Percentiles rank a stretch among this genome's conserved stretches.
Conservation (phyloP, 148 eudicot species). For the Simmondsia chinensis region DNA sequence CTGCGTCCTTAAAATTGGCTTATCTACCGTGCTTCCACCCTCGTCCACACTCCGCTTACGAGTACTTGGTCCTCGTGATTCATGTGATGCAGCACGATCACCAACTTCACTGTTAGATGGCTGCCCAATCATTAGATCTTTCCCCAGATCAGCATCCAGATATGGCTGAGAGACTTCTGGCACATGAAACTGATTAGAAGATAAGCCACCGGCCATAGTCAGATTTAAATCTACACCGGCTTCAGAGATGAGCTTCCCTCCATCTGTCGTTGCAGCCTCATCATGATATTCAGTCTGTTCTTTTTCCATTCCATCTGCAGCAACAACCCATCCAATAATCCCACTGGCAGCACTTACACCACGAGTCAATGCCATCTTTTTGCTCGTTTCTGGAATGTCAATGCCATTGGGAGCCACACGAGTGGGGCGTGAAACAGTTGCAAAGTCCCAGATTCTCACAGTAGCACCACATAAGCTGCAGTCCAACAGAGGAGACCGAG, state of each 20-base stretch:
- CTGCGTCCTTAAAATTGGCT: slow-evolving; percentile 52
- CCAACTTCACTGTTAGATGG: slow-evolving; percentile 95
- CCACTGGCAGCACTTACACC: slow-evolving; percentile 99
- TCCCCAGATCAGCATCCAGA: slow-evolving; percentile 54
- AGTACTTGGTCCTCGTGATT: slow-evolving; percentile 93
- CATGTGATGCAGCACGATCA: slow-evolving; percentile 95
- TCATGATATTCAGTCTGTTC: slow-evolving; percentile 75
- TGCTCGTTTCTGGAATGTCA: slow-evolving; percentile 72
- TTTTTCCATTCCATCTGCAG: slow-evolving; percentile 59
- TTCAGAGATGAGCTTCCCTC: slow-evolving; percentile 61
- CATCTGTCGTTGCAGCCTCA: slow-evolving; percentile 83
- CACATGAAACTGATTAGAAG: slow-evolving; percentile 39
- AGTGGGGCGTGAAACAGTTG: slow-evolving; percentile 72
- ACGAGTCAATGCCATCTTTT: slow-evolving; percentile 74
- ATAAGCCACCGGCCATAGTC: slow-evolving; percentile 74
- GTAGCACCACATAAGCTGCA: slow-evolving; percentile 99
- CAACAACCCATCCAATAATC: slow-evolving; percentile 87
- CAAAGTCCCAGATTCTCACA: slow-evolving; percentile 85
- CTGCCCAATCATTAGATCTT: slow-evolving; percentile 79
- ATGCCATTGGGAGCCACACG: slow-evolving; percentile 58
- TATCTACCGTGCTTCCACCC: slow-evolving; percentile 92
- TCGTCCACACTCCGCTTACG: slow-evolving; percentile 87
- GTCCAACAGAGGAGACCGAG: slow-evolving; percentile 84
- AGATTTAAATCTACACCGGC: slow-evolving; percentile 67
- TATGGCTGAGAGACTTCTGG: slow-evolving; percentile 42